Percentiles rank a stretch among this genome's conserved stretches.
phyloP scores from a whole-genome alignment of 768 basidiomycete species.

The Leccinum subgranulosum region DNA sequence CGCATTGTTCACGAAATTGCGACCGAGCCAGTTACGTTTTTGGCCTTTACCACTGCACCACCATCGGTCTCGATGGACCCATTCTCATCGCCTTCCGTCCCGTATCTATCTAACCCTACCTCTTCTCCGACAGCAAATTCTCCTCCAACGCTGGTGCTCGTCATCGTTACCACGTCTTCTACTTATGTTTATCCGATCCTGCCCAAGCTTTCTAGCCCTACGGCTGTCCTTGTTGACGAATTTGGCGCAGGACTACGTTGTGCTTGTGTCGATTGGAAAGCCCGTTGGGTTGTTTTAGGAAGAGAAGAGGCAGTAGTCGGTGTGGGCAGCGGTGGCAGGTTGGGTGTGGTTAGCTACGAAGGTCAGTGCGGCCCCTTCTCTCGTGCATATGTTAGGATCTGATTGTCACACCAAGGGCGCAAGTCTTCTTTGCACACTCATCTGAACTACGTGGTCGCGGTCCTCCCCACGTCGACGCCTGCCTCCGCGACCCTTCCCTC shows the following conservation, averaged over 20 bases:
- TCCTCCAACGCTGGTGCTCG: slow-evolving; percentile 54
- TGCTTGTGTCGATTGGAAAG: slow-evolving; percentile 72
- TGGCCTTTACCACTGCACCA: slow-evolving; percentile 66
- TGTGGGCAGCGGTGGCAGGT: slow-evolving; percentile 77
- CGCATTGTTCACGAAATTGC: slow-evolving; percentile 80
- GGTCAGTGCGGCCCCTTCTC: slow-evolving; percentile 42
- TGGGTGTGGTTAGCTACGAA: slow-evolving; percentile 88
- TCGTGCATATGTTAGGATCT: not conserved
- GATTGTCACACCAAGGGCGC: slow-evolving; percentile 13
- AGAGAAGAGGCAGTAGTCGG: slow-evolving; percentile 90
- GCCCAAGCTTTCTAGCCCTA: slow-evolving; percentile 64
- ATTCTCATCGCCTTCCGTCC: slow-evolving; percentile 9
- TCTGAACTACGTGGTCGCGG: slow-evolving; percentile 83
- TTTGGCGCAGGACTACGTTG: slow-evolving; percentile 84
- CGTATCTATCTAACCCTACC: slow-evolving; percentile 15
- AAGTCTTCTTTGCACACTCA: slow-evolving; percentile 78
- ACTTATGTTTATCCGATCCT: slow-evolving; percentile 75
- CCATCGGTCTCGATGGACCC: slow-evolving; percentile 24
- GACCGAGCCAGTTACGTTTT: slow-evolving; percentile 87
- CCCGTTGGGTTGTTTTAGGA: slow-evolving; percentile 78
- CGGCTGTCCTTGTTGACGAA: slow-evolving; percentile 76
- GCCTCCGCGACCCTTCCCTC: slow-evolving; percentile 45
- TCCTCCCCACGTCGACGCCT: slow-evolving; percentile 80
- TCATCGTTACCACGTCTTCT: slow-evolving; percentile 85
- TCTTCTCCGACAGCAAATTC: slow-evolving; percentile 15